Base-by-base conservation (phyloP, 2,329 filamentous ascomycete genomes). In the Albifimbria verrucaria region DNA sequence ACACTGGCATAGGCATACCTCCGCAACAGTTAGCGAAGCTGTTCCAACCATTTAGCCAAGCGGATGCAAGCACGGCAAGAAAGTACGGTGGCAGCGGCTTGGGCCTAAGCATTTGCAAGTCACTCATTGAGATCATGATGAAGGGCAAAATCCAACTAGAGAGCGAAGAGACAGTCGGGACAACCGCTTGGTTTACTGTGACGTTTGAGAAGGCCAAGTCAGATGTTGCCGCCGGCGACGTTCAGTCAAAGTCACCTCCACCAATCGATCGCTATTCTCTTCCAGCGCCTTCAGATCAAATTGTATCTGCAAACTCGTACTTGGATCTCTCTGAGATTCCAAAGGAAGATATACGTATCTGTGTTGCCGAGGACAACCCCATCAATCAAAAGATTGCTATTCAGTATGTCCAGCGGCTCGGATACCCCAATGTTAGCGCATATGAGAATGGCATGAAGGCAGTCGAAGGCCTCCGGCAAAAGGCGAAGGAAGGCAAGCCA, bases 331-430 rank as follows among this genome's bases (percentile, higher is more conserved):
- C 86, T 18, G 79, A 80, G 53, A 81, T 97, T 7, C 85, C 89
- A 9, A 86, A 89, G 53, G 84, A 92, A 44, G 79, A 95, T 52
- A 77, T 97, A 25, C 87, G 90, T 26, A 87, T 97, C 25, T 96
- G 92, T 69, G 93, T 97, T 53, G 93, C 93, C 0, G 93, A 97
- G 65, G 93, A 97, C 73, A 97, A 97, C 60, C 83, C 88, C 3
- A 96, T 97, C 74, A 97, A 97, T 62, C 90, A 95, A 65, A 91
- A 89, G 68, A 97, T 97, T 60, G 92, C 92, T 1, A 90, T 96
- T 48, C 90, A 92, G 60, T 97, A 96, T 61, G 89, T 95, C 52
- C 85, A 87, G 60, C 89, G 90, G 52, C 80, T 97, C 10, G 92
- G 92, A 2, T 93, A 96, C 69, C 82, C 85, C 52, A 75, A 77